A percentile compares a stretch with the other conserved stretches of the same genome.
Evolutionary conservation across 2,329 filamentous ascomycete species (phyloP).

Genomic region (Bipolaris bicolor): DNA sequence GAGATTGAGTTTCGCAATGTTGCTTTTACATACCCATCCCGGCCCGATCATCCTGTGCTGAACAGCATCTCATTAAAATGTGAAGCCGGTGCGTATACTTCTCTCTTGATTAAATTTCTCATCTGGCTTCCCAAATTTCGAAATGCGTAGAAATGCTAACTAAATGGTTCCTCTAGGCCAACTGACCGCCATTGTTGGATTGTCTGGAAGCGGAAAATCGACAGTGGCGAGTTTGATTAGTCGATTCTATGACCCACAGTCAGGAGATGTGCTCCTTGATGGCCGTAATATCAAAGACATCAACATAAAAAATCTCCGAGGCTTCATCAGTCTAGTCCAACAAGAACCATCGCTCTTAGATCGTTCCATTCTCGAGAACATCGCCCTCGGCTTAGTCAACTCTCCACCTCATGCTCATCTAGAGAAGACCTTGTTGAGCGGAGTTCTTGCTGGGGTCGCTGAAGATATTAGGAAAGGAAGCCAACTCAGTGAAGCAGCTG

Average conservation of each 20-base stretch:
- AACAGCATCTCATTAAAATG: conserved; percentile 47
- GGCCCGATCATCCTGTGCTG: conserved; percentile 49
- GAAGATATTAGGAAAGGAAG: conserved; percentile 59
- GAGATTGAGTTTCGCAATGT: conserved; percentile 49
- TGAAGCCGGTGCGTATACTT: conserved; percentile 28
- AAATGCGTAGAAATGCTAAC: not conserved
- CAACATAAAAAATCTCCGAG: conserved; percentile 46
- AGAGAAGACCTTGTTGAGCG: conserved; percentile 56
- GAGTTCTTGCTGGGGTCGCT: conserved; percentile 59
- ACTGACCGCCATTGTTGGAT: conserved; percentile 53
- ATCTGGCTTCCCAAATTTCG: no score
- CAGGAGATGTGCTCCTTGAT: conserved; percentile 63
- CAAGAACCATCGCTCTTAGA: conserved; percentile 60
- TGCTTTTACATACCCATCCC: conserved; percentile 51
- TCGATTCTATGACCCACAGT: conserved; percentile 51
- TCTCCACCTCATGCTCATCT: conserved; percentile 50
- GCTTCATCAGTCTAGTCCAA: conserved; percentile 53
- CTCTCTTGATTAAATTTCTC: not conserved
- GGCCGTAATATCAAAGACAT: conserved; percentile 55
- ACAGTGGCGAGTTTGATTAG: conserved; percentile 49
- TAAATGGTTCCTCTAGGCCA: conserved; percentile 24
- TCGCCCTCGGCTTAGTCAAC: conserved; percentile 58
- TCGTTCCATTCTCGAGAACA: conserved; percentile 61
- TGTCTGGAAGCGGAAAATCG: conserved; percentile 52
- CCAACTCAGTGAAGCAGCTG: conserved; percentile 47